phyloP scores from a whole-genome alignment of 495 filamentous ascomycete species.

The Rostrohypoxylon terebratum region DNA sequence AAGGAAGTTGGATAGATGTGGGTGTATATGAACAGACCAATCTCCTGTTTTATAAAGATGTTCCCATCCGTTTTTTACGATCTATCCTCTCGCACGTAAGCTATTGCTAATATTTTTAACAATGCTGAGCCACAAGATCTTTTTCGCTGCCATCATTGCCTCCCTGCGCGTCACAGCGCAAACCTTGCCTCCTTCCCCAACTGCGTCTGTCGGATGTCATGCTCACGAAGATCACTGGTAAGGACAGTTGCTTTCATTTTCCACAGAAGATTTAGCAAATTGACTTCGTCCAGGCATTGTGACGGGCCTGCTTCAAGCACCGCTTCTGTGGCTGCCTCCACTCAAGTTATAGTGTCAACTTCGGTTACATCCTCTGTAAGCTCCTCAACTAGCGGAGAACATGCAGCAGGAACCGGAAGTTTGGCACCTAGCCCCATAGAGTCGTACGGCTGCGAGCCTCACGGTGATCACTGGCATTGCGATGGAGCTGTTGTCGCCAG shows the following conservation, averaged over 20 bases:
- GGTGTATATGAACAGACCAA: neutral
- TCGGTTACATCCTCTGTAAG: slow-evolving; percentile 52
- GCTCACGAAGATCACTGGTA: slow-evolving; percentile 55
- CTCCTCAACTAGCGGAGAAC: neutral
- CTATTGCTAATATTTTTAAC: neutral
- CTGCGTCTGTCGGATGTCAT: slow-evolving; percentile 52
- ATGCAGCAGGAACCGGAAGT: slow-evolving; percentile 28
- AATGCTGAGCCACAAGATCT: slow-evolving; percentile 11
- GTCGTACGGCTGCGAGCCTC: slow-evolving; percentile 52
- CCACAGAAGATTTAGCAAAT: neutral
- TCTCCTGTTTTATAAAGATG: neutral
- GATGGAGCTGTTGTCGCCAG: slow-evolving; percentile 36
- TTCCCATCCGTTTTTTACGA: neutral
- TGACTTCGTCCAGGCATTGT: slow-evolving; percentile 46
- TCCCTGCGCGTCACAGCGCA: slow-evolving; percentile 38
- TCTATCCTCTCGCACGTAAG: neutral
- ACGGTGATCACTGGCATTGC: slow-evolving; percentile 59
- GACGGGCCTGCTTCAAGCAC: slow-evolving; percentile 47
- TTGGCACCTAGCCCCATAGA: slow-evolving; percentile 52
- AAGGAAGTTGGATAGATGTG: no score
- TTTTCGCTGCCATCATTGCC: slow-evolving; percentile 31
- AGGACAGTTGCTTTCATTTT: neutral
- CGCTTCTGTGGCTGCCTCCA: slow-evolving; percentile 18
- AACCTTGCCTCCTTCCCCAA: slow-evolving; percentile 51
- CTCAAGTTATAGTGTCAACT: slow-evolving; percentile 41